Percentiles rank a stretch among this genome's conserved stretches.
These are phyloP conservation scores for Polyporus arcularius DNA, from an alignment of 768 basidiomycete genomes.

Conservation along the genomic window DNA sequence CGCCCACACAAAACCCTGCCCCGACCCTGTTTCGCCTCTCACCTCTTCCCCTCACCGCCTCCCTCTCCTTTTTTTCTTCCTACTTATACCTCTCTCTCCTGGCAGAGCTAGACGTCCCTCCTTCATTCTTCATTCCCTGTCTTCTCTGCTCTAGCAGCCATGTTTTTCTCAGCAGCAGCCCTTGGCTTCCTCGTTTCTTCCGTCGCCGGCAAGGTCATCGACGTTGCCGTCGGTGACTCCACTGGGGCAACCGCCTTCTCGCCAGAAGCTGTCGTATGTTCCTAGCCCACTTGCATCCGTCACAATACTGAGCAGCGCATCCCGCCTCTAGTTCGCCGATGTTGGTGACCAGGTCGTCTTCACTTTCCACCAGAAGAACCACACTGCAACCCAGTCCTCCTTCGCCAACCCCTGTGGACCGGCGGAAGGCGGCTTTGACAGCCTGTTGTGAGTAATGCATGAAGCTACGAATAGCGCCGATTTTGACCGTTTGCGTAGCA, in stretches of 20 bases:
- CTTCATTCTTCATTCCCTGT: constrained; percentile 34
- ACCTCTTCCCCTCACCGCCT: constrained; percentile 26
- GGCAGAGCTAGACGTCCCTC: constrained; percentile 38
- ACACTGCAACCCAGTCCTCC: constrained; percentile 36
- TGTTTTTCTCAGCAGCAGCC: constrained; percentile 22
- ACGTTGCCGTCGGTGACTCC: constrained; percentile 56
- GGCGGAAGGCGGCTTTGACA: constrained; percentile 53
- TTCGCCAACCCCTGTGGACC: constrained; percentile 50
- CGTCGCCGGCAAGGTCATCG: constrained; percentile 49
- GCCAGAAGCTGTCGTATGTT: constrained; percentile 56
- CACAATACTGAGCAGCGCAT: not conserved
- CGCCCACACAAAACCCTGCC: constrained; percentile 14
- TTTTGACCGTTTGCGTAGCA: constrained; percentile 32
- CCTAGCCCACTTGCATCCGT: not conserved
- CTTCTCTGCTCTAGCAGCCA: constrained; percentile 10
- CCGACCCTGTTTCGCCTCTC: constrained; percentile 13
- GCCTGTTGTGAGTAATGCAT: constrained; percentile 52
- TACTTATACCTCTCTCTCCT: constrained; percentile 23
- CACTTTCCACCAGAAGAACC: constrained; percentile 58
- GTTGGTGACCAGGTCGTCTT: constrained; percentile 63
- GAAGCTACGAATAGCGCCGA: not conserved
- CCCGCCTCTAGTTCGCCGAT: constrained; percentile 39
- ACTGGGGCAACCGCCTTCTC: constrained; percentile 43
- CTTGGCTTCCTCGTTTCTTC: constrained; percentile 53
- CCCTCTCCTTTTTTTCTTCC: constrained; percentile 29